Evolutionary conservation across 2,329 filamentous ascomycete genomes (phyloP).

Genomic region (Daldinia sp.): DNA sequence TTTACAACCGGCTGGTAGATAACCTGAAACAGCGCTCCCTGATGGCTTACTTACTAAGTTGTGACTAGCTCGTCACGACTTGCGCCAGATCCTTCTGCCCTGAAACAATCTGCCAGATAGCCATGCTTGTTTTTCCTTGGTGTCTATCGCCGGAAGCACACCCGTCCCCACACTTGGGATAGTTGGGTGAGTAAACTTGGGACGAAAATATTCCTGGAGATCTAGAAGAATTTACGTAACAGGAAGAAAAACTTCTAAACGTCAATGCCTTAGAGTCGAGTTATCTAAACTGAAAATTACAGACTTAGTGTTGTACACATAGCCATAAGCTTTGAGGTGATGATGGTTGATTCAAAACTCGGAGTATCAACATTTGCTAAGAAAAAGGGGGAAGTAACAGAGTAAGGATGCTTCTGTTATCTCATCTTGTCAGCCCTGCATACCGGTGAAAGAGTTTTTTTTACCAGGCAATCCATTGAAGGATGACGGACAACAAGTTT

Average conservation of each 20-base stretch:
- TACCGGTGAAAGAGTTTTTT: slow-evolving; percentile 16
- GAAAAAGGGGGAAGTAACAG: slow-evolving; percentile 1
- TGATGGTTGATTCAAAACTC: not conserved
- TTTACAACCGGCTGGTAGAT: slow-evolving; percentile 15
- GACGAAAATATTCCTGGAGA: slow-evolving; percentile 36
- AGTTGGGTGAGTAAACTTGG: slow-evolving; percentile 23
- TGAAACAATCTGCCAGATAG: slow-evolving; percentile 38
- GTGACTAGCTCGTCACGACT: slow-evolving; percentile 30
- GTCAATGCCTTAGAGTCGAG: not conserved
- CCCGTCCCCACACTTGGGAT: slow-evolving; percentile 13
- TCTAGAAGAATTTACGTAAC: slow-evolving; percentile 14
- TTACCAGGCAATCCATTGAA: slow-evolving; percentile 16
- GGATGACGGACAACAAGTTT: slow-evolving; percentile 26
- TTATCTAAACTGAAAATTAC: not conserved
- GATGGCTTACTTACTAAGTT: slow-evolving; percentile 16
- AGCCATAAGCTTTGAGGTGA: not conserved
- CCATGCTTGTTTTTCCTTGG: slow-evolving; percentile 16
- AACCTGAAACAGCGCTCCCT: slow-evolving; percentile 28
- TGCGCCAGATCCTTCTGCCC: slow-evolving; percentile 33
- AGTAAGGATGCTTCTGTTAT: not conserved
- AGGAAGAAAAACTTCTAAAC: not conserved
- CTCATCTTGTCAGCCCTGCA: not conserved
- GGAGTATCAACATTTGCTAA: not conserved
- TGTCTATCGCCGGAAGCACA: slow-evolving; percentile 25
- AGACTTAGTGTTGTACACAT: not conserved